Evolutionary conservation across 2,329 filamentous ascomycete genomes (phyloP), one percentile per base, ranked within the genome.

Genomic region (Tolypocladium endophyticum): DNA sequence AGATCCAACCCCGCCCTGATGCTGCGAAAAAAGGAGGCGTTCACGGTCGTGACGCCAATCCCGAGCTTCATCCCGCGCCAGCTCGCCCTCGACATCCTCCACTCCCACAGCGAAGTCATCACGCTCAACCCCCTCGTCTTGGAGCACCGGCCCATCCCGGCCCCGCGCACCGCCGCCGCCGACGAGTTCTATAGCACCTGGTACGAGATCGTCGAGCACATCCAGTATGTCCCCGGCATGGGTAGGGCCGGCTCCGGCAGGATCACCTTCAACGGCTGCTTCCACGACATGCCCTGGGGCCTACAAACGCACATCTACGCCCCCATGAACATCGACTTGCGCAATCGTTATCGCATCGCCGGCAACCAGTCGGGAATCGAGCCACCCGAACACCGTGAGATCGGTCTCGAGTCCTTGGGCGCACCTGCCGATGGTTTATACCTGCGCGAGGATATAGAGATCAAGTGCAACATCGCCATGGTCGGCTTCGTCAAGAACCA

Each of bases 151-250:
- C 74, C 84, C 61, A 87, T 88, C 69, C 77, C 84, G 58, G 85
- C 87, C 1, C 87, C 87, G 35, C 85, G 85, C 73, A 79, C 87
- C 73, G 86, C 86, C 63, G 80, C 84, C 59, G 76, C 84, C 64
- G 87, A 89, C 72, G 87, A 89, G 72, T 89, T 81, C 73, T 89
- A 87, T 73, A 84, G 84, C 63, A 87, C 86, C 36, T 89, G 87
- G 87, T 89, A 89, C 71, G 85, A 89, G 72, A 88, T 89, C 68
- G 81, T 76, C 60, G 81, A 89, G 77, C 81, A 85, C 66, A 86
- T 89, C 61, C 86, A 88, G 69, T 83, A 85, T 65, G 74, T 88
- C 7, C 86, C 87, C 0, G 87, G 87, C 39, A 74, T 88, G 59
- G 86, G 86, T 64, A 84, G 78, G 72, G 77, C 87, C 61, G 85